A percentile compares a stretch with the other conserved stretches of the same genome.
These are phyloP conservation scores for Salix udensis DNA, from an alignment of 345 rosid species.

Conservation along the genomic window DNA sequence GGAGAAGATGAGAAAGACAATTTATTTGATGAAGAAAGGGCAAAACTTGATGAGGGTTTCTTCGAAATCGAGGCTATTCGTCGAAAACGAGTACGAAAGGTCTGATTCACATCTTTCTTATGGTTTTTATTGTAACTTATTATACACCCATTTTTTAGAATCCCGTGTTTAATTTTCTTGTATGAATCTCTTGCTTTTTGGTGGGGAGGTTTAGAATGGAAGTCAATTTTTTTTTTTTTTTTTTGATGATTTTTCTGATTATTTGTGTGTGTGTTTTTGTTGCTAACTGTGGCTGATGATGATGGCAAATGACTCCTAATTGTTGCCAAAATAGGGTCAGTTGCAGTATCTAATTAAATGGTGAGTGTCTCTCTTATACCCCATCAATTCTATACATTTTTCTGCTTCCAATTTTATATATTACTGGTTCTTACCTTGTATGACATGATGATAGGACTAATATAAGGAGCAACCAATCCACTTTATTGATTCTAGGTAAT, in stretches of 20 bases:
- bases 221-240: not conserved
- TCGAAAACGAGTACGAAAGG: slow-evolving; percentile 86
- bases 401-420: not conserved
- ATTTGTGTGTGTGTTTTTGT: slow-evolving; percentile 6
- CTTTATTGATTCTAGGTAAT: not conserved
- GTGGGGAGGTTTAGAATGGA: not conserved
- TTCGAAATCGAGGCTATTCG: slow-evolving; percentile 97
- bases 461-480: not conserved
- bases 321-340: slow-evolving; percentile 57
- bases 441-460: not conserved
- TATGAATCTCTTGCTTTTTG: not conserved
- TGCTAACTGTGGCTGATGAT: slow-evolving; percentile 4
- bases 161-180: not conserved
- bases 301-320: slow-evolving; percentile 2
- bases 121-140: not conserved
- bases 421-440: not conserved
- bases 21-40: slow-evolving; percentile 39
- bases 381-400: not conserved
- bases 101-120: slow-evolving; percentile 18
- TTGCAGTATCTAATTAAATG: slow-evolving; percentile 97
- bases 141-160: not conserved
- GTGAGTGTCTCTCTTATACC: slow-evolving; percentile 39
- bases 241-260: not conserved
- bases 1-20: slow-evolving; percentile 28
- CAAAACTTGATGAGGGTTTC: slow-evolving; percentile 89